Base-by-base conservation (phyloP, 768 basidiomycete species). In the Pleurotus ostreatus region DNA sequence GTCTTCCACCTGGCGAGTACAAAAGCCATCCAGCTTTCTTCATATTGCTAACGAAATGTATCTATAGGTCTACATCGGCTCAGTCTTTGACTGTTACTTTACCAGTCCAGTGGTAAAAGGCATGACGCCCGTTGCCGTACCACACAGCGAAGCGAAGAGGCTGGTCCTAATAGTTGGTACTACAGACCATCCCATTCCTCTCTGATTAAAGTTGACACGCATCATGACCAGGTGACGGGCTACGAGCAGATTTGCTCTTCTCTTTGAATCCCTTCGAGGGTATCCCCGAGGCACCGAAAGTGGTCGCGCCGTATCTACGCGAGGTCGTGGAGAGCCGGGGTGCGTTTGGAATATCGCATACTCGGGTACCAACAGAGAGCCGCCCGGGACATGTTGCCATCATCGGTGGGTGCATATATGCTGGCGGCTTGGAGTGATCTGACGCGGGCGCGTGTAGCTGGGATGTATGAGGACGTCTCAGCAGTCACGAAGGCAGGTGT, bases 391-490 rank as follows among this genome's bases (percentile, higher is more conserved):
- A 94, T 66, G 91, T 94, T 22, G 92, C 92, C 18, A 81, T 94
- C 53, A 92, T 94, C 59, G 92, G 88, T 83, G 59, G 25, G 57
- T 11, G 71, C 47, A 20, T 18, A 12, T 34, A 6, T 25, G 38
- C 1, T 16, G 23, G 26, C 18, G 34, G 7, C 20, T 15, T 22
- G 26, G 18, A 11, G 18, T 4, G 49, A 44, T 5, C 39, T 34
- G 12, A 49, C 46, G 25, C 26, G 45, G 23, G 25, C 11, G 30
- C 9, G 11, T 57, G 3, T 53, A 86, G 83, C 83, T 30, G 92
- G 92, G 2, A 93, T 94, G 90, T 92, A 93, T 64, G 92, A 94
- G 68, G 90, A 94, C 60, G 91, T 91, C 3, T 89, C 88, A 0
- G 91, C 92, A 13, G 91, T 92, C 26, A 92, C 88, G 18, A 90